phyloP scores from a whole-genome alignment of 345 rosid genomes.

The Salix koriyanagi region DNA sequence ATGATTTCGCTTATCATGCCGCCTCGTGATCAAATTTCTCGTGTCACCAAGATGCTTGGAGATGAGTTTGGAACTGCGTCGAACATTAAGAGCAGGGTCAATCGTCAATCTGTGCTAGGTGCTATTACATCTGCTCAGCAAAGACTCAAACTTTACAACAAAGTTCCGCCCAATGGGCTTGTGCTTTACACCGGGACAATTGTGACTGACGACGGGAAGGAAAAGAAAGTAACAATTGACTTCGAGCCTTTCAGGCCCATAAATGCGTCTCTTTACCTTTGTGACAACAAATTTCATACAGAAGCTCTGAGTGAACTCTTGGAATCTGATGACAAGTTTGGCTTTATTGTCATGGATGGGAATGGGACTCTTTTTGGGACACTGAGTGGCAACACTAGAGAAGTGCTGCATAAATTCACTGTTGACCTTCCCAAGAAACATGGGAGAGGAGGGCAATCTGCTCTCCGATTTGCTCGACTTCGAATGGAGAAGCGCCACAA shows the following conservation, averaged over 20 bases:
- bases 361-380: slow-evolving; percentile 90
- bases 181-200: slow-evolving; percentile 88
- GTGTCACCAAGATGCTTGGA: slow-evolving; percentile 93
- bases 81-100: slow-evolving; percentile 89
- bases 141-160: slow-evolving; percentile 81
- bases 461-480: slow-evolving; percentile 92
- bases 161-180: slow-evolving; percentile 84
- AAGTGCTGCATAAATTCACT: slow-evolving; percentile 82
- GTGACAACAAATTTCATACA: slow-evolving; percentile 87
- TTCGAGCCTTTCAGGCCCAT: slow-evolving; percentile 94
- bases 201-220: slow-evolving; percentile 81
- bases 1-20: slow-evolving; percentile 98
- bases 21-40: slow-evolving; percentile 86
- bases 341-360: slow-evolving; percentile 91
- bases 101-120: slow-evolving; percentile 81
- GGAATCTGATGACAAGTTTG: slow-evolving; percentile 90
- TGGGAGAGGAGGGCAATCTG: slow-evolving; percentile 95
- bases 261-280: slow-evolving; percentile 78
- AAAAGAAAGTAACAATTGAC: slow-evolving; percentile 89
- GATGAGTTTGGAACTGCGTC: slow-evolving; percentile 96
- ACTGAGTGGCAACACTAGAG: slow-evolving; percentile 84
- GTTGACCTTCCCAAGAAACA: slow-evolving; percentile 94
- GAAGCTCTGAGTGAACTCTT: slow-evolving; percentile 80
- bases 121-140: slow-evolving; percentile 97
- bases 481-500: slow-evolving; percentile 94